Percentiles rank a stretch among this genome's conserved stretches.
These are phyloP conservation scores for Penicillium paxilli DNA, from an alignment of 495 filamentous ascomycete species.

Conservation along the genomic window DNA sequence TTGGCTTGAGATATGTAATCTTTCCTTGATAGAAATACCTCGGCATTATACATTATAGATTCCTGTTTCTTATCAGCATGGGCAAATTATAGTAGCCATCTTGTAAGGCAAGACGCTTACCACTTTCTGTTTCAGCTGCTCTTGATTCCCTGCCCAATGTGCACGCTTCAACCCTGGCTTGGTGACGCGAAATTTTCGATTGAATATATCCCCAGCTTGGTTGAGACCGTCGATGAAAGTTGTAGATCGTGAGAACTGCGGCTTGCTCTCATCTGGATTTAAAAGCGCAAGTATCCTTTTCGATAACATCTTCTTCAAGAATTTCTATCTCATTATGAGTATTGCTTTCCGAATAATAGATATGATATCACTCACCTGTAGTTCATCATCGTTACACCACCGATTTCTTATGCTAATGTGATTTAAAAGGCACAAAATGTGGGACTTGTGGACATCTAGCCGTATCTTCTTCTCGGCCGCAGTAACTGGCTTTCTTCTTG, in stretches of 20 bases:
- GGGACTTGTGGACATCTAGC: slow-evolving; percentile 79
- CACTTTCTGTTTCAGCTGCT: slow-evolving; percentile 57
- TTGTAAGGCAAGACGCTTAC: slow-evolving; percentile 12
- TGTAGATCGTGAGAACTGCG: slow-evolving; percentile 69
- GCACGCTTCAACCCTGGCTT: slow-evolving; percentile 68
- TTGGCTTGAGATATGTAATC: slow-evolving; percentile 73
- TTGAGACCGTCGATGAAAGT: slow-evolving; percentile 78
- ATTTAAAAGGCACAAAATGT: slow-evolving; percentile 76
- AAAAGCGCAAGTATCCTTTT: slow-evolving; percentile 62
- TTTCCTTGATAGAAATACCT: slow-evolving; percentile 53
- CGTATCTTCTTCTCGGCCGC: slow-evolving; percentile 69
- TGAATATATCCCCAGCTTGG: slow-evolving; percentile 66
- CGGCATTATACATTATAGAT: slow-evolving; percentile 37
- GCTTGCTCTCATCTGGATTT: slow-evolving; percentile 59
- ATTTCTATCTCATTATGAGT: slow-evolving; percentile 31
- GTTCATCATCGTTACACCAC: slow-evolving; percentile 81
- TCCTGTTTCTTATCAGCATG: slow-evolving; percentile 21
- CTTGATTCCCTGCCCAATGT: slow-evolving; percentile 67
- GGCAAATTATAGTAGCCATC: not conserved
- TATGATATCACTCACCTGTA: slow-evolving; percentile 49
- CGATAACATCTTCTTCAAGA: slow-evolving; percentile 59
- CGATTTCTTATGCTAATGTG: slow-evolving; percentile 74
- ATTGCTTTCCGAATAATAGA: not conserved
- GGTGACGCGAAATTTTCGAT: slow-evolving; percentile 64
- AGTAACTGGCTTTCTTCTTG: slow-evolving; percentile 61